Conservation (phyloP, 1,284 basidiomycete genomes). For the Puccinia triticina region DNA sequence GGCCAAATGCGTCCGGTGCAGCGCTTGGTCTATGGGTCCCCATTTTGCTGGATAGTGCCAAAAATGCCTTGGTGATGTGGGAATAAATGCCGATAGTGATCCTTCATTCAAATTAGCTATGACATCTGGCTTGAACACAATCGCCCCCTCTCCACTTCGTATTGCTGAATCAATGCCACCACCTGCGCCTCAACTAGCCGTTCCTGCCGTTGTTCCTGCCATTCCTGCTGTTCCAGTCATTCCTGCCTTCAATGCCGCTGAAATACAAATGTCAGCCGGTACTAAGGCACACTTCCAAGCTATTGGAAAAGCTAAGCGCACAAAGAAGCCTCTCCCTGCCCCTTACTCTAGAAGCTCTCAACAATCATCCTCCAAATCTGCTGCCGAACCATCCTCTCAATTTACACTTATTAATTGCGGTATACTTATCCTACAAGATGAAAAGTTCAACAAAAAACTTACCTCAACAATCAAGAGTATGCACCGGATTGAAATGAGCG, state of each 20-base stretch:
- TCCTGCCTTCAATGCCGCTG: background rate
- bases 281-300: conserved; percentile 1
- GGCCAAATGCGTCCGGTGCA: background rate
- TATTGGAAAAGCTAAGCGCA: background rate
- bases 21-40: background rate
- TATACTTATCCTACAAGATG: no score
- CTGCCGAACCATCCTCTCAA: no score
- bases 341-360: background rate
- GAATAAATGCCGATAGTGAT: background rate
- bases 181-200: background rate
- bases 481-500: background rate
- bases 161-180: background rate
- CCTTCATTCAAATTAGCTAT: background rate
- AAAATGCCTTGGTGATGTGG: background rate
- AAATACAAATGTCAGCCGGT: background rate
- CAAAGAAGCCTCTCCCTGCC: background rate
- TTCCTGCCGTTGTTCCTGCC: background rate
- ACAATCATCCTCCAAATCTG: background rate
- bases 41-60: background rate
- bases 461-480: no score
- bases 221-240: background rate
- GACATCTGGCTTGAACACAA: background rate
- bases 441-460: no score
- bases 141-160: background rate
- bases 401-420: no score